These are phyloP conservation scores for Kwoniella dendrophila DNA, from an alignment of 768 basidiomycete genomes.

Conservation along the genomic window DNA sequence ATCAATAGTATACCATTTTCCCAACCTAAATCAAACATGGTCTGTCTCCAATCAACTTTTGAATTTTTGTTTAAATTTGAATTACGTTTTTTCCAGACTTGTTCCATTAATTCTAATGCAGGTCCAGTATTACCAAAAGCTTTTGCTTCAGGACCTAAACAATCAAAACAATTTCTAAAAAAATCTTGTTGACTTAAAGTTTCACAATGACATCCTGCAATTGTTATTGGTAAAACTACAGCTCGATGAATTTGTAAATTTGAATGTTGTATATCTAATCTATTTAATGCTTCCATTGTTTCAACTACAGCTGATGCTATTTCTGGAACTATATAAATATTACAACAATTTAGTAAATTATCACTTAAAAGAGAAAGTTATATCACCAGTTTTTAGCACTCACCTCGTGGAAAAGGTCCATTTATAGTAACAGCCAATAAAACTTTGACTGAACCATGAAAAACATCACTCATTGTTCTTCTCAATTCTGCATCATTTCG, in stretches of 20 bases:
- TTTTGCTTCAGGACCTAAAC: conserved; percentile 24
- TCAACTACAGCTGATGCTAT: conserved; percentile 23
- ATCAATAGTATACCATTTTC: conserved; percentile 26
- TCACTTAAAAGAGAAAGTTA: neutral
- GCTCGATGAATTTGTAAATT: conserved; percentile 22
- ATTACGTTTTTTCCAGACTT: conserved; percentile 27
- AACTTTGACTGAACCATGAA: conserved; percentile 21
- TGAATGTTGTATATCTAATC: conserved; percentile 20
- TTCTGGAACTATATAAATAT: conserved; percentile 22
- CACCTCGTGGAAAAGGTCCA: conserved; percentile 29
- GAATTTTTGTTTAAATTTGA: neutral
- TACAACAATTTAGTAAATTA: neutral
- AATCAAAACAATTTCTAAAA: conserved; percentile 18
- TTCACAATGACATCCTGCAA: conserved; percentile 35
- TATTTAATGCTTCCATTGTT: conserved; percentile 16
- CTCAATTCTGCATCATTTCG: conserved; percentile 5
- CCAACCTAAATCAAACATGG: conserved; percentile 26
- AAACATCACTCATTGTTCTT: conserved; percentile 27
- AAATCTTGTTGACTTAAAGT: conserved; percentile 9
- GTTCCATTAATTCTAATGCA: conserved; percentile 32
- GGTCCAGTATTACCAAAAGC: conserved; percentile 30
- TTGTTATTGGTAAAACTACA: conserved; percentile 29
- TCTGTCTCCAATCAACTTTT: conserved; percentile 26
- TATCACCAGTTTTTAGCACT: conserved; percentile 1
- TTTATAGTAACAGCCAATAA: conserved; percentile 25